Evolutionary conservation across 768 basidiomycete genomes (phyloP).

Genomic region (Russula lepida): DNA sequence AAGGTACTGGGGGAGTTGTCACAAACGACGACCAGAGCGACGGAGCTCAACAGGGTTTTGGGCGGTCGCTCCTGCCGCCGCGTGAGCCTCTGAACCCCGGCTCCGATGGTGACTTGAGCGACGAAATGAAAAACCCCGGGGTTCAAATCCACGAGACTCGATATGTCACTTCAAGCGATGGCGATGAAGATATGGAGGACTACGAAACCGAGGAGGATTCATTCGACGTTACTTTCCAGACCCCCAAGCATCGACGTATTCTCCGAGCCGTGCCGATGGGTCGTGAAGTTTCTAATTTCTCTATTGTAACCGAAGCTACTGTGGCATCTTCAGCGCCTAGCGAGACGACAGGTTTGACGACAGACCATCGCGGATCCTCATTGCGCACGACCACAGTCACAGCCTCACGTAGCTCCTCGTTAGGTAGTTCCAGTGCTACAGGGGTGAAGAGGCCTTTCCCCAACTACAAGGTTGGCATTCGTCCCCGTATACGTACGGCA

Average conservation of each 20-base stretch:
- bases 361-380: constrained; percentile 26
- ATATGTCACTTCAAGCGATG: constrained; percentile 18
- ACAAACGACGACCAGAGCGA: constrained; percentile 33
- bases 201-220: constrained; percentile 49
- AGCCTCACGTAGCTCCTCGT: constrained; percentile 18
- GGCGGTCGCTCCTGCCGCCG: constrained; percentile 56
- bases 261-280: constrained; percentile 19
- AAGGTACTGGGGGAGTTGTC: constrained; percentile 5
- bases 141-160: constrained; percentile 28
- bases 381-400: constrained; percentile 27
- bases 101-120: constrained; percentile 56
- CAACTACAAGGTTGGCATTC: constrained; percentile 4
- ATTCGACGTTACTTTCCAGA: constrained; percentile 59
- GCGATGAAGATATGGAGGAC: constrained; percentile 24
- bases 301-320: constrained; percentile 18
- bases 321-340: constrained; percentile 23
- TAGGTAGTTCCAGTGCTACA: constrained; percentile 22
- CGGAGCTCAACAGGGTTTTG: constrained; percentile 50
- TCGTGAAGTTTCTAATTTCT: constrained; percentile 17
- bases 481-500: constrained; percentile 5
- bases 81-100: constrained; percentile 52
- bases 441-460: constrained; percentile 26
- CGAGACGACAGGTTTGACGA: constrained; percentile 25
- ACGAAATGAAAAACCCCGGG: constrained; percentile 36
- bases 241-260: constrained; percentile 39